Percentiles rank a stretch among this genome's conserved stretches.
Evolutionary conservation across 139 green algal genomes (phyloP).

Genomic region (Chlamydomonas incerta): DNA sequence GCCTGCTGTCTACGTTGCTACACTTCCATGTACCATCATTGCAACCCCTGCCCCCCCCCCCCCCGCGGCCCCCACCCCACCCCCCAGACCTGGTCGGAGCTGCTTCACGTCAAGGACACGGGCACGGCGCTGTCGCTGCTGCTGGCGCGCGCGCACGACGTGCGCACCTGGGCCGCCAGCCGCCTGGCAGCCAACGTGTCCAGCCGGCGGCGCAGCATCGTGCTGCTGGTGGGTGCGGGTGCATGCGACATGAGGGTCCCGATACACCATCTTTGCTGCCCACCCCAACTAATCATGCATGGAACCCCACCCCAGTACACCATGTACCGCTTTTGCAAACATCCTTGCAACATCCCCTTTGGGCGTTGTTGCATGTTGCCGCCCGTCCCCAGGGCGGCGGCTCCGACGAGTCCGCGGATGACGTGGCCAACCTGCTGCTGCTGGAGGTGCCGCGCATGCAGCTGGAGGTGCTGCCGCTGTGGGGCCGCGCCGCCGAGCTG

Average conservation of each 20-base stretch:
- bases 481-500: constrained; percentile 23
- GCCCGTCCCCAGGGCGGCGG: neutral
- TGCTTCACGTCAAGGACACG: constrained; percentile 23
- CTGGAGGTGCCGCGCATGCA: constrained; percentile 28
- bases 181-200: neutral
- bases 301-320: no score
- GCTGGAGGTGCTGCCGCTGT: constrained; percentile 34
- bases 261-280: no score
- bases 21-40: no score
- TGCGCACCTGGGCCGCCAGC: constrained; percentile 1
- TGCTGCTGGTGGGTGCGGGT: constrained; percentile 14
- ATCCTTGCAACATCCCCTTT: no score
- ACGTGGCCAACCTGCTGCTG: constrained; percentile 27
- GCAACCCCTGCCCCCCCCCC: neutral
- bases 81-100: constrained; percentile 23
- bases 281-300: no score
- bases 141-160: constrained; percentile 2
- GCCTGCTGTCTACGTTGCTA: no score
- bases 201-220: neutral
- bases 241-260: no score
- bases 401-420: neutral
- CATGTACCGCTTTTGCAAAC: no score
- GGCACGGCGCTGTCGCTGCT: constrained; percentile 35
- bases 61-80: neutral
- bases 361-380: no score